A percentile compares a stretch with the other conserved stretches of the same genome.
These are phyloP conservation scores for Ascobolus immersus DNA, from an alignment of 495 filamentous ascomycete genomes.

Conservation along the genomic window DNA sequence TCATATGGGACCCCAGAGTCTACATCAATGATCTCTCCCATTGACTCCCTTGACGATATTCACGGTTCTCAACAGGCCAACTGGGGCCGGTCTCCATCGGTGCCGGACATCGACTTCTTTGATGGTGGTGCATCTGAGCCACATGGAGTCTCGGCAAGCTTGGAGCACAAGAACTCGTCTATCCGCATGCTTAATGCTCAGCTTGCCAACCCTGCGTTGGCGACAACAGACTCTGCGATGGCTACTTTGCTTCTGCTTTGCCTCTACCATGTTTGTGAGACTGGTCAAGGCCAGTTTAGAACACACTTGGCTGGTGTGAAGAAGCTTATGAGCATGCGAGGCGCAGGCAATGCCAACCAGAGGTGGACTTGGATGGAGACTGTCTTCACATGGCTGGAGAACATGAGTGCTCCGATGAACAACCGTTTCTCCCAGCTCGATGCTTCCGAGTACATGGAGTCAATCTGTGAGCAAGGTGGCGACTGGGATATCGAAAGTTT, in stretches of 20 bases:
- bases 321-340: conserved; percentile 62
- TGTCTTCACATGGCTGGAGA: conserved; percentile 91
- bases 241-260: conserved; percentile 73
- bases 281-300: conserved; percentile 70
- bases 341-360: conserved; percentile 40
- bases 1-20: conserved; percentile 3
- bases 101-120: background rate
- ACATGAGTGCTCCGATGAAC: conserved; percentile 78
- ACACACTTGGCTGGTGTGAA: conserved; percentile 87
- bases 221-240: conserved; percentile 63
- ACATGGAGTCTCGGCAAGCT: conserved; percentile 3
- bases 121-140: background rate
- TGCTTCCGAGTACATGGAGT: conserved; percentile 38
- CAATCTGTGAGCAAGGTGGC: conserved; percentile 36
- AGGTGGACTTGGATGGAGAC: conserved; percentile 65
- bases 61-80: background rate
- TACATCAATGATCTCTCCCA: conserved; percentile 4
- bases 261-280: conserved; percentile 82
- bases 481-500: conserved; percentile 68
- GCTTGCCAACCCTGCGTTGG: conserved; percentile 44
- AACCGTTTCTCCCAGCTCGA: conserved; percentile 75
- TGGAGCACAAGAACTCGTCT: conserved; percentile 43
- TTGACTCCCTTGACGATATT: background rate
- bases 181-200: conserved; percentile 64
- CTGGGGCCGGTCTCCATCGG: background rate